Conservation (phyloP, 1,284 basidiomycete species). For the Cronartium ribicola region DNA sequence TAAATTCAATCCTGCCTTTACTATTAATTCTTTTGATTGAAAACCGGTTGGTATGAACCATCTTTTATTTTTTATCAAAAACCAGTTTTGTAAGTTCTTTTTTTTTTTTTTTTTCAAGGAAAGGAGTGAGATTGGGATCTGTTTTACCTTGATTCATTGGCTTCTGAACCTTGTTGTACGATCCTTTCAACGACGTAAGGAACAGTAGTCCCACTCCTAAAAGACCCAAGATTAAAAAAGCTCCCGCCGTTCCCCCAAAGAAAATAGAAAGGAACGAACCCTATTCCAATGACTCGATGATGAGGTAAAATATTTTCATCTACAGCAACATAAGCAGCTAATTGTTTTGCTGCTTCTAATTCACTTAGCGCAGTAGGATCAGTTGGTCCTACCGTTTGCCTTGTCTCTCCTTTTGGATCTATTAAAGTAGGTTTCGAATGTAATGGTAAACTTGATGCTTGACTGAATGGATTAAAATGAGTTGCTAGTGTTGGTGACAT, state of each 20-base stretch:
- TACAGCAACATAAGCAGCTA: constrained; percentile 91
- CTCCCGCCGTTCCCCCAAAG: constrained; percentile 63
- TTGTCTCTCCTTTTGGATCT: constrained; percentile 29
- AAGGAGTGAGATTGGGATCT: not conserved
- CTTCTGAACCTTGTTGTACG: constrained; percentile 69
- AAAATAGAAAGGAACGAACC: constrained; percentile 61
- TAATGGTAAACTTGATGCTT: constrained; percentile 19
- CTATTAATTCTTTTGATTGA: constrained; percentile 92
- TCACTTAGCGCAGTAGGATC: constrained; percentile 29
- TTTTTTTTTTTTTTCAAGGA: constrained; percentile 4
- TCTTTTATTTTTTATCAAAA: constrained; percentile 51
- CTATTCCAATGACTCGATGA: constrained; percentile 65
- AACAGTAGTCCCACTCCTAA: constrained; percentile 75
- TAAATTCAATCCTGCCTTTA: constrained; percentile 70
- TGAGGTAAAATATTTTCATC: constrained; percentile 78
- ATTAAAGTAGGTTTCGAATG: constrained; percentile 23
- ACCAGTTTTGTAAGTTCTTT: too few relatives aligned
- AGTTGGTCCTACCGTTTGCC: constrained; percentile 7
- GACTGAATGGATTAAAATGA: constrained; percentile 25
- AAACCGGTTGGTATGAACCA: constrained; percentile 93
- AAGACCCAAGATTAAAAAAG: not conserved
- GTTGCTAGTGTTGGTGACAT: constrained; percentile 8
- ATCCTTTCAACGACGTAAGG: constrained; percentile 97
- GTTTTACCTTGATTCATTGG: constrained; percentile 61
- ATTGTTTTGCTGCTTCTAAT: constrained; percentile 64